Evolutionary conservation across 2,329 filamentous ascomycete genomes (phyloP), one percentile per base, ranked within the genome.

Genomic region (Cladosporium sp.): DNA sequence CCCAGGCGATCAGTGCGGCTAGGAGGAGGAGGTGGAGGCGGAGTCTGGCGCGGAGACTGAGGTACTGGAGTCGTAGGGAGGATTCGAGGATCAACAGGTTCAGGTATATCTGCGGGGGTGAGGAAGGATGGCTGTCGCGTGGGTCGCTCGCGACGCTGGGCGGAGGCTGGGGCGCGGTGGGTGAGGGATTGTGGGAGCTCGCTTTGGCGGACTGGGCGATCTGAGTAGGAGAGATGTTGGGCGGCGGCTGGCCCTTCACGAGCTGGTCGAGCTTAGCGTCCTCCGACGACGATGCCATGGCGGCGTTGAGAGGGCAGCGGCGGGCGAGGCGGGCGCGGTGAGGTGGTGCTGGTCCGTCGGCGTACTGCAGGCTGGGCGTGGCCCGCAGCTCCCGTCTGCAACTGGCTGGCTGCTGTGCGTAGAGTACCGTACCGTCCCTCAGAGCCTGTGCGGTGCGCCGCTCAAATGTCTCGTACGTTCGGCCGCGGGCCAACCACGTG

Each of bases 31-130:
- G 91, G 70, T 98, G 92, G 63, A 96, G 89, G 13, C 93, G 85
- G 44, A 90, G 82, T 40, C 93, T 85, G 43, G 90, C 87, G 54
- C 92, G 87, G 42, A 97, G 80, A 57, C 90, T 88, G 53, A 98
- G 83, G 71, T 95, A 97, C 65, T 98, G 93, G 19, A 89, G 85
- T 59, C 93, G 89, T 34, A 98, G 77, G 4, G 90, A 95, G 45
- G 89, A 90, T 70, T 98, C 93, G 70, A 98, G 87, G 63, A 98
- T 95, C 54, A 98, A 81, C 19, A 98, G 85, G 72, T 98, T 98
- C 64, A 98, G 84, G 74, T 98, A 98, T 66, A 98, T 96, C 77
- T 95, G 93, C 51, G 89, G 89, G 43, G 91, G 91, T 13, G 89
- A 89, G 66, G 87, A 92, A n/a, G 91, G 91, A 13, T 92, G 83